Evolutionary conservation across 441 rosid species (phyloP), one percentile per base, ranked within the genome.

Genomic region (Aquilaria agallochum): DNA sequence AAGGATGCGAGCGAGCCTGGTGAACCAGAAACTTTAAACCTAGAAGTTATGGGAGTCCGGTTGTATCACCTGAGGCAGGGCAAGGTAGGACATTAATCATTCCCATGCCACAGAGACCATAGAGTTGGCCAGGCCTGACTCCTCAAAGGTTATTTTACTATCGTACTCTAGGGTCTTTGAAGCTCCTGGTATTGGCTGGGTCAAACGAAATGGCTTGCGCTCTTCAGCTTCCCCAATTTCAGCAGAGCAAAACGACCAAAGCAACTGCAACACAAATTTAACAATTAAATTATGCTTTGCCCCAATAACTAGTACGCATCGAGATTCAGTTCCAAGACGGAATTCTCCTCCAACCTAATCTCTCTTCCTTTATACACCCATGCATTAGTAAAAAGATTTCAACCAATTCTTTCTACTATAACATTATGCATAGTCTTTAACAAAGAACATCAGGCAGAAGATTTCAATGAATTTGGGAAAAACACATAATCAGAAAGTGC

Each of bases 21-120:
- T 50, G 15, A 33, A 15, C 20, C 57, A 51, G 48, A 62, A 61
- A n/a, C 59, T 46, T 61, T 36, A 15, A 33, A 3, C 32, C 51
- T 34, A 50, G 59, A 50, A 12, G 58, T 48, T 31, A 11, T 20
- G 27, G 27, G 27, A 20, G 27, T 20, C 33, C 58, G 51, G 56
- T 47, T 64, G 49, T 36, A 50, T 48, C 55, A 55, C 40, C 31
- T 62, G 6, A 5, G 3, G 36, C 8, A 31, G 20, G 2, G 13
- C 11, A n/a, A 10, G 40, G 27, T 47, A 2, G 32, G 27, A 50
- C 50, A 45, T 49, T 36, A 48, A 50, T 87, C 88, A 89, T 70
- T 87, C 97, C 94, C 90, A 91, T 42, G 95, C 82, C 70, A 90
- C 90, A 15, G 79, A 80, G 66, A 94, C 82, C 86, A 94, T 89